A percentile compares a stretch with the other conserved stretches of the same genome.
Conservation (phyloP, 2,329 filamentous ascomycete genomes). For the Colletotrichum aenigma region DNA sequence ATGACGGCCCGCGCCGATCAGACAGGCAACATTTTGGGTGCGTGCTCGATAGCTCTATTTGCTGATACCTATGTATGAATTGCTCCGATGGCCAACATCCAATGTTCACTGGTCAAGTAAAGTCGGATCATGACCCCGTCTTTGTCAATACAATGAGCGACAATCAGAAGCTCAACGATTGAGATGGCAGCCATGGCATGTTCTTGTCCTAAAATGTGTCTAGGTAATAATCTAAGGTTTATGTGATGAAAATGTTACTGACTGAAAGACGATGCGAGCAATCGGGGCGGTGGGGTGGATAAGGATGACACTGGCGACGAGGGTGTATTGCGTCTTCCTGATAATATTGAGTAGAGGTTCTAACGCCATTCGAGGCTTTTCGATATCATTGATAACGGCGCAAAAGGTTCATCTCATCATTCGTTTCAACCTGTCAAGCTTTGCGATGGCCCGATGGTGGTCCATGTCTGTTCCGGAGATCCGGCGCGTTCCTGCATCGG, state of each 20-base stretch:
- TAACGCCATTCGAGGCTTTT: neutral
- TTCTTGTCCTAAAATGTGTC: neutral
- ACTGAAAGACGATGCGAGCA: neutral
- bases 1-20: neutral
- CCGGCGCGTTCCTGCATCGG: neutral
- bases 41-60: neutral
- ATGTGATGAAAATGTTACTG: accelerated
- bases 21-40: neutral
- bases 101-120: neutral
- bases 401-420: neutral
- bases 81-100: neutral
- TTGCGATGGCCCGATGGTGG: neutral
- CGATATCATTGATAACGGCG: neutral
- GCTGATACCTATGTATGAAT: neutral
- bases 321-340: neutral
- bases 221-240: neutral
- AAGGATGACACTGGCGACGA: neutral
- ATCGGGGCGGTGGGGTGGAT: neutral
- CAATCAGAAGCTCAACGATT: neutral
- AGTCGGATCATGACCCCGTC: neutral
- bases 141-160: neutral
- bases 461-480: neutral
- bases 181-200: neutral
- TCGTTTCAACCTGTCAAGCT: neutral
- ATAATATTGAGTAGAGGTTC: neutral